Evolutionary conservation across 2,329 filamentous ascomycete species (phyloP).

Genomic region (Nemania abortiva): DNA sequence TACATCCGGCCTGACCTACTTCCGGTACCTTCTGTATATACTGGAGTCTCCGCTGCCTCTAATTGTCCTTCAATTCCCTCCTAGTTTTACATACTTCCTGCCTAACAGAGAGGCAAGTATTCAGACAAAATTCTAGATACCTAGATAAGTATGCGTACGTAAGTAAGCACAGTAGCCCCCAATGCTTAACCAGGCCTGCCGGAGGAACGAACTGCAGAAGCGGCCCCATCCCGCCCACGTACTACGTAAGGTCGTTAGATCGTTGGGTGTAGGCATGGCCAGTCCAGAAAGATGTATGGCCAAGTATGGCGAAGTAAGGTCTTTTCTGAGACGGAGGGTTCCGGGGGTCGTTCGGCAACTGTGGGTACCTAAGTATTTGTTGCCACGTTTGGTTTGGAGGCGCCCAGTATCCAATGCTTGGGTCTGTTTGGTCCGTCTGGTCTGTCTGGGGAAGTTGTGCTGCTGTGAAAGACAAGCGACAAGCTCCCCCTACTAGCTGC

Average conservation of each 20-base stretch:
- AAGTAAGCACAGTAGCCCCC: not conserved
- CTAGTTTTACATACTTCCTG: too few relatives aligned
- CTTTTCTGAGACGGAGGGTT: constrained; percentile 11
- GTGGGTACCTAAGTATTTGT: constrained; percentile 7
- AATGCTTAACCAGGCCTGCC: constrained; percentile 1
- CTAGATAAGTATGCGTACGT: not conserved
- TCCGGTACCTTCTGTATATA: not conserved
- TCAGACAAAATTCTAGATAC: not conserved
- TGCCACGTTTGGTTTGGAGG: constrained; percentile 13
- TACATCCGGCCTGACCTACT: not conserved
- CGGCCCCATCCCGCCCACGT: constrained; percentile 36
- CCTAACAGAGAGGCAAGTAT: too few relatives aligned
- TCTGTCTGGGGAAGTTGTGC: constrained; percentile 6
- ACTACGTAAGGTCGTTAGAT: not conserved
- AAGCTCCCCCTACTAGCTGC: too few relatives aligned
- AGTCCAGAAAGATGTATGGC: not conserved
- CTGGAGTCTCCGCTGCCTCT: too few relatives aligned
- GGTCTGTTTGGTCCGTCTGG: not conserved
- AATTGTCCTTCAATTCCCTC: too few relatives aligned
- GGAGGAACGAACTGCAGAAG: constrained; percentile 26
- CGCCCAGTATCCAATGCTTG: not conserved
- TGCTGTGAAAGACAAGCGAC: not conserved
- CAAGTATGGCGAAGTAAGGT: not conserved
- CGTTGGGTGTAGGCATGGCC: too few relatives aligned
- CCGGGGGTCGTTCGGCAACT: constrained; percentile 36